A percentile compares a stretch with the other conserved stretches of the same genome.
These are phyloP conservation scores for Exophiala viscosa DNA, from an alignment of 2,329 filamentous ascomycete species.

Conservation along the genomic window DNA sequence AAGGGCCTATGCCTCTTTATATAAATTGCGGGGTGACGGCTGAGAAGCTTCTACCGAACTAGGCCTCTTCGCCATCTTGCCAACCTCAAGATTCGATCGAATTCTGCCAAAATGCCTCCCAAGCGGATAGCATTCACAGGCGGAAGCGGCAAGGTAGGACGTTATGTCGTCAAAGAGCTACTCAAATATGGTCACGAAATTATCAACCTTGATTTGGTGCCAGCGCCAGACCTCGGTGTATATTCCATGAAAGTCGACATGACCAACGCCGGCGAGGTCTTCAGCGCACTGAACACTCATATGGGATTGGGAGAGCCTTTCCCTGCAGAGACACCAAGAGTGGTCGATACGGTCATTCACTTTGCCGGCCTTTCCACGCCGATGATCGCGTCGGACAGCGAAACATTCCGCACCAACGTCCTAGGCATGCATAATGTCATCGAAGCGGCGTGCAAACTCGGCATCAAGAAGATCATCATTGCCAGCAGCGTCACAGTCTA, in stretches of 20 bases:
- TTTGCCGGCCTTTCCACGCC: conserved; percentile 56
- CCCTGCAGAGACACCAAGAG: conserved; percentile 35
- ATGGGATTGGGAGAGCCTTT: conserved; percentile 52
- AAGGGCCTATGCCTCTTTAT: too few species aligned
- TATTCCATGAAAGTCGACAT: conserved; percentile 56
- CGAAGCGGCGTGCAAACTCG: conserved; percentile 51
- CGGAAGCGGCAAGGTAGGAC: conserved; percentile 54
- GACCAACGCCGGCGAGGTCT: conserved; percentile 54
- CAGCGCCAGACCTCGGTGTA: conserved; percentile 41
- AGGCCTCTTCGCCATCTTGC: too few species aligned
- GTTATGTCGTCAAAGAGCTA: conserved; percentile 51
- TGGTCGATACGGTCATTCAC: conserved; percentile 58
- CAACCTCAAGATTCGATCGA: too few species aligned
- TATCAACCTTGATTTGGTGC: conserved; percentile 53
- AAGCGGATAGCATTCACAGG: conserved; percentile 52
- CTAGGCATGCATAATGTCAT: conserved; percentile 59
- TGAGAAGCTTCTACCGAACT: too few species aligned
- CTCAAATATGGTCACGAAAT: conserved; percentile 49
- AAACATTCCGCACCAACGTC: conserved; percentile 56
- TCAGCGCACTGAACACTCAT: conserved; percentile 52
- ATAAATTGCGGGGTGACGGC: too few species aligned
- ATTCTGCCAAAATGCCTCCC: conserved; percentile 7
- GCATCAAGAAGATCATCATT: neutral
- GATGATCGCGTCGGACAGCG: conserved; percentile 57
- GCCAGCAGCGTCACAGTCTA: conserved; percentile 46